phyloP scores from a whole-genome alignment of 2,329 filamentous ascomycete genomes.

The Fusarium goolgardi region DNA sequence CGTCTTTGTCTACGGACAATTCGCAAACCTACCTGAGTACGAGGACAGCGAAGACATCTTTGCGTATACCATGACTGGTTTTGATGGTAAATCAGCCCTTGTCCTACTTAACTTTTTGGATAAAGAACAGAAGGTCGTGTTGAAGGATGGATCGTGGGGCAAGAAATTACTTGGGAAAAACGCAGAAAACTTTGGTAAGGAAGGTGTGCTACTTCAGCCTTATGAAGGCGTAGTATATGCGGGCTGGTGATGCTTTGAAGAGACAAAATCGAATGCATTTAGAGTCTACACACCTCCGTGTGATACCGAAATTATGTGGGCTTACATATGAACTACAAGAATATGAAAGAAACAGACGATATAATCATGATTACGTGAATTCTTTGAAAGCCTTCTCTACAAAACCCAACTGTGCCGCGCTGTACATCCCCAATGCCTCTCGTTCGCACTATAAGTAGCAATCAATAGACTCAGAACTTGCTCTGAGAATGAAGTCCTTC shows the following conservation, averaged over 20 bases:
- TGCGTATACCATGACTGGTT: slow-evolving; percentile 41
- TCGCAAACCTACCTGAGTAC: slow-evolving; percentile 1
- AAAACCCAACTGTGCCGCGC: too few relatives aligned
- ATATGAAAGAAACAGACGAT: neutral
- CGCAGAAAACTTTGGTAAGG: fast-evolving
- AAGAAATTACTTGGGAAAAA: slow-evolving; percentile 5
- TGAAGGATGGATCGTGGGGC: slow-evolving; percentile 8
- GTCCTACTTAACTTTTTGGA: slow-evolving; percentile 41
- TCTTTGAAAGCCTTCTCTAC: too few relatives aligned
- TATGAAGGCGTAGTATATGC: slow-evolving; percentile 16
- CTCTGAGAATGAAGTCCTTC: too few relatives aligned
- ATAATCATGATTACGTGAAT: too few relatives aligned
- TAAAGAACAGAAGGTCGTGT: neutral
- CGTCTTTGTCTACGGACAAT: slow-evolving; percentile 42
- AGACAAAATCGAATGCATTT: neutral
- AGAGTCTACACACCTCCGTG: neutral
- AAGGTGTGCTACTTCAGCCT: neutral
- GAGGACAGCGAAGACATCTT: slow-evolving; percentile 35
- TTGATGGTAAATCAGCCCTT: slow-evolving; percentile 27
- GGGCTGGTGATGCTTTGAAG: neutral
- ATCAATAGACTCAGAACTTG: neutral
- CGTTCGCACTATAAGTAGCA: neutral
- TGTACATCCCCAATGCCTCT: too few relatives aligned
- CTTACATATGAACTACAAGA: too few relatives aligned
- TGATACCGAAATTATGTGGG: fast-evolving